Conservation (phyloP, 2,329 filamentous ascomycete genomes). For the Neurospora sp. region DNA sequence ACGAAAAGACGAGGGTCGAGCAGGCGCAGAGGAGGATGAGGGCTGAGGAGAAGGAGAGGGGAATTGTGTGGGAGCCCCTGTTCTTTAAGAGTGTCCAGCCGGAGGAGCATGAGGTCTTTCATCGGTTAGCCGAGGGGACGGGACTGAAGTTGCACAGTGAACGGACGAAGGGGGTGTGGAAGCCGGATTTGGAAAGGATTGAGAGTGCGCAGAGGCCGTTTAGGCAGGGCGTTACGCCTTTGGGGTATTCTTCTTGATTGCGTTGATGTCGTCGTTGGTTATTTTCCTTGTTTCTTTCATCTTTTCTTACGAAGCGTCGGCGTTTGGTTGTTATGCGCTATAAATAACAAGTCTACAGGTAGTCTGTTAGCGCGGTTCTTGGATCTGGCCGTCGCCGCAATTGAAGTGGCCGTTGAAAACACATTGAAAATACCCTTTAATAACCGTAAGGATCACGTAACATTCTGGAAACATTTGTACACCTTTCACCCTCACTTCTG, state of each 20-base stretch:
- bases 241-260: constrained; percentile 12
- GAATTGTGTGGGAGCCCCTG: constrained; percentile 32
- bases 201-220: constrained; percentile 22
- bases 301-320: neutral
- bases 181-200: constrained; percentile 20
- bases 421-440: neutral
- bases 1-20: constrained; percentile 72
- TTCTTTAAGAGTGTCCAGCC: constrained; percentile 22
- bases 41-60: constrained; percentile 49
- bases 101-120: constrained; percentile 24
- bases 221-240: constrained; percentile 23
- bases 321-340: neutral
- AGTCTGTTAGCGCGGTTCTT: neutral
- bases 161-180: constrained; percentile 31
- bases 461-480: no score
- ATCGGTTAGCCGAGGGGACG: constrained; percentile 21
- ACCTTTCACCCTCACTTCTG: no score
- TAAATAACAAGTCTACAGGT: neutral
- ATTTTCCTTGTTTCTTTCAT: neutral
- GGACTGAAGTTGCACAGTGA: constrained; percentile 23
- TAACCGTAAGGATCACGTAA: no score
- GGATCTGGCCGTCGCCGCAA: neutral
- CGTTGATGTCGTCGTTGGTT: neutral
- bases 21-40: constrained; percentile 70
- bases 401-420: neutral